Evolutionary conservation across 306 rosid species (phyloP).

Genomic region (Glycine soja): DNA sequence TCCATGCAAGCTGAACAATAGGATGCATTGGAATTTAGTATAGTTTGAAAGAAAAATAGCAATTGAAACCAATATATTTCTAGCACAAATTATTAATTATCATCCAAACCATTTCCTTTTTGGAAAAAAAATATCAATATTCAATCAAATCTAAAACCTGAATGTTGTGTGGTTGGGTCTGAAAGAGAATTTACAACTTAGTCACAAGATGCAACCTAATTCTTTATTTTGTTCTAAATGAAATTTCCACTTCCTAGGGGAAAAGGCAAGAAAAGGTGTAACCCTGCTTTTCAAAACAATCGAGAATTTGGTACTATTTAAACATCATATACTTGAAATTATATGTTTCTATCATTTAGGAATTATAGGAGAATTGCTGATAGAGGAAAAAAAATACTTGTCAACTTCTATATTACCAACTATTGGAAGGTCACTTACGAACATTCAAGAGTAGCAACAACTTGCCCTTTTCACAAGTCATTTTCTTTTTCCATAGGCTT

Average conservation of each 20-base stretch:
- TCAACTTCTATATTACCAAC: too few relatives aligned
- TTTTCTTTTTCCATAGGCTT: conserved; percentile 12
- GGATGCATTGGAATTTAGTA: conserved; percentile 17
- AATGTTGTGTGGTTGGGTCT: conserved; percentile 8
- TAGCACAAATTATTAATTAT: conserved; percentile 21
- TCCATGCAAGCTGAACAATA: conserved; percentile 89
- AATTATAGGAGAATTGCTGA: too few relatives aligned
- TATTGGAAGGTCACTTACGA: not conserved
- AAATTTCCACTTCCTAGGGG: conserved; percentile 28
- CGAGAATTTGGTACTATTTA: too few relatives aligned
- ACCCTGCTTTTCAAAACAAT: too few relatives aligned
- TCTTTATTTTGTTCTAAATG: conserved; percentile 22
- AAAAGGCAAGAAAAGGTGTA: not conserved
- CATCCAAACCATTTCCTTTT: not conserved
- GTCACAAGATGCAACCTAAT: not conserved
- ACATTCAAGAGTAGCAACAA: not conserved
- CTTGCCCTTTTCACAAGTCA: conserved; percentile 7
- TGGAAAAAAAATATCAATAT: not conserved
- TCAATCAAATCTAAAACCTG: conserved; percentile 20
- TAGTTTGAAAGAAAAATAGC: conserved; percentile 24
- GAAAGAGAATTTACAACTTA: conserved; percentile 2
- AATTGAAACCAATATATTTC: conserved; percentile 32
- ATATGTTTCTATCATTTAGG: too few relatives aligned
- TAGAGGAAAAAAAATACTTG: too few relatives aligned
- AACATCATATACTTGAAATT: too few relatives aligned